phyloP scores from a whole-genome alignment of 1,284 basidiomycete species.

The Trametes versicolor region DNA sequence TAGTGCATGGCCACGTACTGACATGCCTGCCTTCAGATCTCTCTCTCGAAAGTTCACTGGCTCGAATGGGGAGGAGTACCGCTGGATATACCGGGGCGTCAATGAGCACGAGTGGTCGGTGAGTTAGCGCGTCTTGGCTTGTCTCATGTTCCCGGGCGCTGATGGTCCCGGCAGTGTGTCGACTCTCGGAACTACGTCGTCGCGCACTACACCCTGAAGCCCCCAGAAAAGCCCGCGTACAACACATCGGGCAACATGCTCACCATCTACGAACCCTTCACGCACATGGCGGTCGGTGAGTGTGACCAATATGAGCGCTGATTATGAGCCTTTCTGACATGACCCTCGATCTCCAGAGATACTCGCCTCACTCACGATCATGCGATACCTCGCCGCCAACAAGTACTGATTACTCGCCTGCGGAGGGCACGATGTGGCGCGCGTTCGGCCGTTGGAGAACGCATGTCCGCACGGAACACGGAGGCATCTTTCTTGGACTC shows the following conservation, averaged over 20 bases:
- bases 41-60: constrained; percentile 70
- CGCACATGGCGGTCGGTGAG: constrained; percentile 65
- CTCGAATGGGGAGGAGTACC: constrained; percentile 72
- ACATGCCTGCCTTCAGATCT: constrained; percentile 52
- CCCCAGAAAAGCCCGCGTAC: constrained; percentile 61
- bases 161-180: constrained; percentile 56
- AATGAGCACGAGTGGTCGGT: constrained; percentile 77
- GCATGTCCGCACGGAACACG: not conserved
- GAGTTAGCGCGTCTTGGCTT: constrained; percentile 41
- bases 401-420: constrained; percentile 35
- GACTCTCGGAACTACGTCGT: constrained; percentile 70
- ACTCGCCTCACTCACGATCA: constrained; percentile 68
- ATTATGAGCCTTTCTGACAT: not conserved
- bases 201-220: constrained; percentile 63
- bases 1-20: not conserved
- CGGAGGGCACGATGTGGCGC: not conserved
- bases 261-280: constrained; percentile 67
- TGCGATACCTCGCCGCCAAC: constrained; percentile 60
- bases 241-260: constrained; percentile 72
- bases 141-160: constrained; percentile 18
- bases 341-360: constrained; percentile 54
- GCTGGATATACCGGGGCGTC: constrained; percentile 63
- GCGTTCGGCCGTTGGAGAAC: no score
- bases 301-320: not conserved
- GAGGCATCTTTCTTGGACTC: not conserved